phyloP scores from a whole-genome alignment of 139 green algal species.

The Eudorina sp. region DNA sequence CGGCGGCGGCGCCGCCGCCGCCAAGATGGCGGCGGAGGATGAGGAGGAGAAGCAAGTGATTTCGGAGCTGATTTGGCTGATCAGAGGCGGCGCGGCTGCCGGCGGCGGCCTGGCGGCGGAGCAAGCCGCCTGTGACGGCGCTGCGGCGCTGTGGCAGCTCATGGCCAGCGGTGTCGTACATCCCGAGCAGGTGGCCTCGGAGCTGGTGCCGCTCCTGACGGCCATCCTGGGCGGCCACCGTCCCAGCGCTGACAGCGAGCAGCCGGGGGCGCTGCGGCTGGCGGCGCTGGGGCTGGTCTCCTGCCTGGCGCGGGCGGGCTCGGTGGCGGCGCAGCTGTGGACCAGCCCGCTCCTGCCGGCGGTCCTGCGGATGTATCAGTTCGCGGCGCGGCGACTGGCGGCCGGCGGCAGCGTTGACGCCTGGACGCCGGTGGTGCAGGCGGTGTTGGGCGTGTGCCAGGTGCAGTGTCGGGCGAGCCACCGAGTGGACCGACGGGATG shows the following conservation, averaged over 20 bases:
- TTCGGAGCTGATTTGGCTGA: background rate
- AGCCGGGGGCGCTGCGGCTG: background rate
- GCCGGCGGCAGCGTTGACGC: background rate
- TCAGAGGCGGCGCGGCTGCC: background rate
- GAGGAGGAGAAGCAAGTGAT: background rate
- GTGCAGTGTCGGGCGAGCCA: constrained; percentile 25
- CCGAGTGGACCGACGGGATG: background rate
- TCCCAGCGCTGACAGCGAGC: background rate
- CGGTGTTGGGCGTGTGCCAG: constrained; percentile 8
- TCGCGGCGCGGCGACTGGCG: background rate
- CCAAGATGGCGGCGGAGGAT: background rate
- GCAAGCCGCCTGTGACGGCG: background rate
- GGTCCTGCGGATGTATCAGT: constrained; percentile 10
- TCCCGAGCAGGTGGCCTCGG: background rate
- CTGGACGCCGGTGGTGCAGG: background rate
- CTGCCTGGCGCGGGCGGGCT: constrained; percentile 1
- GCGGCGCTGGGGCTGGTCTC: constrained; percentile 24
- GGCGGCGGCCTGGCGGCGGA: background rate
- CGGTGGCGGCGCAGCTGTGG: constrained; percentile 16
- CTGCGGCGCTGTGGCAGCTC: constrained; percentile 39
- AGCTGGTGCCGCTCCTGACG: background rate
- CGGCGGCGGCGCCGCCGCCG: too few species aligned
- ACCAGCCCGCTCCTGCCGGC: constrained; percentile 1
- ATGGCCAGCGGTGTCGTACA: constrained; percentile 30
- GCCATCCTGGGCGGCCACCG: background rate